These are phyloP conservation scores for Schwanniomyces sp. DNA, from an alignment of 805 yeast species.

Conservation along the genomic window DNA sequence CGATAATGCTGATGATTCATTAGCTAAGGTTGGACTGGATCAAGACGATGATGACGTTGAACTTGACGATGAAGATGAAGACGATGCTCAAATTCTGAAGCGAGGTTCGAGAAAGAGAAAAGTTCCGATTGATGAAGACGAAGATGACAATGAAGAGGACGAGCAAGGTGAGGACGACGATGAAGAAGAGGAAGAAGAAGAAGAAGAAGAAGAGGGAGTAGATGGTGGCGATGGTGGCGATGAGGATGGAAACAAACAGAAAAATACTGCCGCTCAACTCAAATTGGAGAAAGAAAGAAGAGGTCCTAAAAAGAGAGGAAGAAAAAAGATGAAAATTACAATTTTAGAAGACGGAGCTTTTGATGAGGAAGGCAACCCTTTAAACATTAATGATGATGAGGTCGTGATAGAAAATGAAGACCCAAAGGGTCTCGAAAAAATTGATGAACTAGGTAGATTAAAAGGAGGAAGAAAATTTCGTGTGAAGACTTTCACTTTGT, in stretches of 20 bases:
- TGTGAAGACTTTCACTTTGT: constrained; percentile 64
- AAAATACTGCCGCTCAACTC: constrained; percentile 5
- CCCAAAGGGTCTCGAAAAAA: constrained; percentile 73
- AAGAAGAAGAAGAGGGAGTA: constrained; percentile 19
- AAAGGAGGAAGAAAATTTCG: constrained; percentile 73
- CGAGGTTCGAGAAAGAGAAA: constrained; percentile 9
- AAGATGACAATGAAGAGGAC: constrained; percentile 21
- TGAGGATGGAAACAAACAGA: constrained; percentile 12
- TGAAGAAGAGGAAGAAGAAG: constrained; percentile 14
- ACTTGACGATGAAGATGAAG: constrained; percentile 13
- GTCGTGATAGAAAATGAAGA: constrained; percentile 69
- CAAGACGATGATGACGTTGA: constrained; percentile 15
- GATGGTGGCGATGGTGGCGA: constrained; percentile 24
- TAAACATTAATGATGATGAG: constrained; percentile 71
- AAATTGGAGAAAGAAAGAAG: constrained; percentile 10
- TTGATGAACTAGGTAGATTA: constrained; percentile 65
- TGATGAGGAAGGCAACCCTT: constrained; percentile 70
- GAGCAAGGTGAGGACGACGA: constrained; percentile 10
- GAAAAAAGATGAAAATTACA: constrained; percentile 40
- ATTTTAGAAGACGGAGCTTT: constrained; percentile 42
- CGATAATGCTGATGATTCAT: constrained; percentile 6
- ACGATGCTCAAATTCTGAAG: constrained; percentile 7
- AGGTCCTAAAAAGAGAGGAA: constrained; percentile 42
- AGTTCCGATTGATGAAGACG: constrained; percentile 26
- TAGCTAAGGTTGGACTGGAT: constrained; percentile 16